phyloP scores from a whole-genome alignment of 1,139 yeast genomes.

The Yamadazyma diddensiae region DNA sequence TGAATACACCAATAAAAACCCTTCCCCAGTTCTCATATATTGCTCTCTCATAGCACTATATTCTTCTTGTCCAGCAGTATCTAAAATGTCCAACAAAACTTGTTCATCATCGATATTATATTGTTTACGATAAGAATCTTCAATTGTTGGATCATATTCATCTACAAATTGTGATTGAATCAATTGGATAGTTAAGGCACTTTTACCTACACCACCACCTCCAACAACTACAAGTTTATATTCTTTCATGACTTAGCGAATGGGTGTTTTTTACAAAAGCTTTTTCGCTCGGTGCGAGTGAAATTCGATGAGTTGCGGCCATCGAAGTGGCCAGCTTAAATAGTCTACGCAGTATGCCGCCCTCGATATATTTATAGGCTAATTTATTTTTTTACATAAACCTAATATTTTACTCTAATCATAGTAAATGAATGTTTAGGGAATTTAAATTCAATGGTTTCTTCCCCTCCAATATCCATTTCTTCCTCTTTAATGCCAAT shows the following conservation, averaged over 20 bases:
- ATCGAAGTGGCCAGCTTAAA: neutral
- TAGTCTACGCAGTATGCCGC: too few relatives aligned
- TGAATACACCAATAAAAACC: constrained; percentile 79
- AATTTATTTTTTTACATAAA: too few relatives aligned
- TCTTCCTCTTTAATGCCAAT: constrained; percentile 9
- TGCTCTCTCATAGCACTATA: constrained; percentile 95
- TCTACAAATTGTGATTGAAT: constrained; percentile 92
- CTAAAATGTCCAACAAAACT: constrained; percentile 70
- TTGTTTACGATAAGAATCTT: constrained; percentile 65
- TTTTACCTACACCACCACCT: constrained; percentile 98
- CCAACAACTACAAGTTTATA: constrained; percentile 93
- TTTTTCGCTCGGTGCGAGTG: neutral
- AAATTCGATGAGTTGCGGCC: constrained; percentile 1
- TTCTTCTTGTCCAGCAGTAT: constrained; percentile 98
- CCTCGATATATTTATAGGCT: too few relatives aligned
- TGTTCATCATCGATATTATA: constrained; percentile 51
- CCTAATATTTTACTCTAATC: too few relatives aligned
- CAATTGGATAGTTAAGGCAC: constrained; percentile 87
- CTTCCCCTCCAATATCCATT: constrained; percentile 5
- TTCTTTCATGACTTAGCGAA: constrained; percentile 47
- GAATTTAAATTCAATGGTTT: constrained; percentile 9
- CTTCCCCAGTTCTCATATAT: constrained; percentile 91
- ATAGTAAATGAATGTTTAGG: constrained; percentile 16
- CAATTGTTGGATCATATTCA: constrained; percentile 97
- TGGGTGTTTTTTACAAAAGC: neutral